Base-by-base conservation (phyloP, 2,329 filamentous ascomycete genomes). In the Niveomyces coronatus region DNA sequence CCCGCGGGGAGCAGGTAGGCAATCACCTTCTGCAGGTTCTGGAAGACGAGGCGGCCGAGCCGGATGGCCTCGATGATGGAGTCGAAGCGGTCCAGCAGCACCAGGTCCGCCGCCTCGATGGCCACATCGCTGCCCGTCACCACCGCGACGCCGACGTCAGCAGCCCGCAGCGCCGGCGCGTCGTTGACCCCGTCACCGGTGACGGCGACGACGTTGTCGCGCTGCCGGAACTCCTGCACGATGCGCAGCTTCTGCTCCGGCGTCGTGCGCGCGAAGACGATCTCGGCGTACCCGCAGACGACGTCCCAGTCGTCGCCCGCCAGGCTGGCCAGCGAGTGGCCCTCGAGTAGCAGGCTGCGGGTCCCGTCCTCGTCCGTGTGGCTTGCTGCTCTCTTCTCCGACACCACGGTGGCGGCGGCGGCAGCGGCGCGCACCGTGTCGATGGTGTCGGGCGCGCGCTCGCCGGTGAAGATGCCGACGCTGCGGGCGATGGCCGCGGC, bases 141-240 rank as follows among this genome's bases (percentile, higher is more conserved):
- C 61, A 82, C 76, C 4, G 75, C 76, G 39, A 85, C 82, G n/a
- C 77, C 77, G 0, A 81, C 76, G 45, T 81, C 76, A 1, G 77
- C 76, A 22, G 74, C 76, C 35, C 76, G 76, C 23, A 82, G 61
- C 2, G 77, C 77, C 1, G 77, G 77, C 0, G 76, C 77, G 43
- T 82, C 77, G 40, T 82, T 81, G 8, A 78, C 80, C 9, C 77
- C 77, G 44, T 86, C 81, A 20, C 81, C 82, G n/a, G 80, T 85
- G 63, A 85, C 82, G 23, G 78, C 80, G 9, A 76, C 79, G 1
- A 71, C 71, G 19, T 76, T 71, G 15, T 71, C 69, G 11, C 71
- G 60, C 15, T 60, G 54, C 45, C 81, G 78, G 16, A 84, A 67
- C 33, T 78, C 77, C 40, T 77, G 72, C 31, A 85, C 82, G 65